Percentiles rank a stretch among this genome's conserved stretches.
Conservation (phyloP, 2,329 filamentous ascomycete genomes). For the Aspergillus quadricinctus region DNA sequence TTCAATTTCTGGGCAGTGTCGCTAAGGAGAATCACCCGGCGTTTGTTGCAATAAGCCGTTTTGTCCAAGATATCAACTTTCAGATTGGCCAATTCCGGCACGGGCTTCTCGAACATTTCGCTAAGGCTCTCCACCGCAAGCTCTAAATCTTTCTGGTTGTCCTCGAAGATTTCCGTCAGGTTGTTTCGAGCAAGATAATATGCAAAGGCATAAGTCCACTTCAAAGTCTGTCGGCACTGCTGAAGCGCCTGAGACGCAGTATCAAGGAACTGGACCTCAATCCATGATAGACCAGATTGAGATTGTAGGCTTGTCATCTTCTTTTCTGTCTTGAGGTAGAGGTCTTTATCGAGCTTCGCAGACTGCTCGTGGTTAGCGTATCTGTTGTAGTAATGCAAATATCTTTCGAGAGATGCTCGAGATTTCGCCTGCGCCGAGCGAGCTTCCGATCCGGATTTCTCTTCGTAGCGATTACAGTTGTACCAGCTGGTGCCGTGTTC, state of each 20-base stretch:
- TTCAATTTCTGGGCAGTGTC: conserved; percentile 91
- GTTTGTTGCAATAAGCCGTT: conserved; percentile 92
- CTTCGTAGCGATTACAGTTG: conserved; percentile 96
- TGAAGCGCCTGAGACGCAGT: conserved; percentile 89
- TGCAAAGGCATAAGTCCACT: conserved; percentile 99
- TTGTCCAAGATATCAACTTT: conserved; percentile 99
- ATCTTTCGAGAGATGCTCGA: conserved; percentile 86
- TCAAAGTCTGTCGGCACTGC: conserved; percentile 94
- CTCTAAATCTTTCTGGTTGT: conserved; percentile 97
- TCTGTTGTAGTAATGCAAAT: conserved; percentile 97
- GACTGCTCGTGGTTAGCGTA: conserved; percentile 99
- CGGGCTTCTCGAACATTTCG: conserved; percentile 99
- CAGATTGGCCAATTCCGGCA: conserved; percentile 74
- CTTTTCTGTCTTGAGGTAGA: conserved; percentile 93
- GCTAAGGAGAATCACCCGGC: conserved; percentile 81
- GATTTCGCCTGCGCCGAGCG: conserved; percentile 89
- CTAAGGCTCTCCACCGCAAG: conserved; percentile 94
- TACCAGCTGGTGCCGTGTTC: conserved; percentile 99
- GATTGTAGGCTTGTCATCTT: conserved; percentile 98
- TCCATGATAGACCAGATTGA: conserved; percentile 95
- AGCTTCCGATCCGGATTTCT: conserved; percentile 88
- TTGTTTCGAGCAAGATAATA: conserved; percentile 98
- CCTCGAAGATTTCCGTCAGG: conserved; percentile 92
- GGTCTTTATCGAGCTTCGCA: conserved; percentile 91
- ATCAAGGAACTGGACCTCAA: conserved; percentile 95